Evolutionary conservation across 139 green algal species (phyloP).

Genomic region (Microglena sp.): DNA sequence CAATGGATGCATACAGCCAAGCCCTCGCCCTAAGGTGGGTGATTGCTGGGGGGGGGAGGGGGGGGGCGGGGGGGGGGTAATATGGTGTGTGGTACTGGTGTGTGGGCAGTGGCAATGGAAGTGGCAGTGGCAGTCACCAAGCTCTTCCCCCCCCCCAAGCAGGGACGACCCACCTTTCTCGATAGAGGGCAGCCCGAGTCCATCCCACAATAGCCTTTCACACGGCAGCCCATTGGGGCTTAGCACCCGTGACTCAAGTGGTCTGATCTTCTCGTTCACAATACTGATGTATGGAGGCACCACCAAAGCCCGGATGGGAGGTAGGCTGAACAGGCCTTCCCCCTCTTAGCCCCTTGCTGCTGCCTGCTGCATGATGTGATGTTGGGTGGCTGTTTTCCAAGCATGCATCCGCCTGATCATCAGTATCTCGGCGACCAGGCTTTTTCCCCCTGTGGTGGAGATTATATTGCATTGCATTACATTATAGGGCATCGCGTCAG

Average conservation of each 20-base stretch:
- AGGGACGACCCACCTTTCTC: slow-evolving; percentile 17
- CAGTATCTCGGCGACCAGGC: slow-evolving; percentile 75
- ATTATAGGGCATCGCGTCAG: slow-evolving; percentile 50
- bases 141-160: not conserved
- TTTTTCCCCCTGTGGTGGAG: slow-evolving; percentile 76
- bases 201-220: slow-evolving; percentile 40
- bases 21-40: too few relatives aligned
- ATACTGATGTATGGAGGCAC: slow-evolving; percentile 62
- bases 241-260: slow-evolving; percentile 36
- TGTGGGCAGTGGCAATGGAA: too few relatives aligned
- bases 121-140: not conserved
- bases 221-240: slow-evolving; percentile 15
- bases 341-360: not conserved
- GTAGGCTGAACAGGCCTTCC: not conserved
- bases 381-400: too few relatives aligned
- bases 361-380: too few relatives aligned
- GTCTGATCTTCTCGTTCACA: slow-evolving; percentile 50
- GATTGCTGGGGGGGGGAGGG: too few relatives aligned
- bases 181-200: slow-evolving; percentile 18
- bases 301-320: slow-evolving; percentile 42
- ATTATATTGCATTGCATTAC: too few relatives aligned
- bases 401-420: slow-evolving; percentile 85
- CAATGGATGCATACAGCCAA: too few relatives aligned
- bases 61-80: too few relatives aligned
- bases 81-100: too few relatives aligned